Evolutionary conservation across 257 asterid genomes (phyloP).

Genomic region (Petunia secreta): DNA sequence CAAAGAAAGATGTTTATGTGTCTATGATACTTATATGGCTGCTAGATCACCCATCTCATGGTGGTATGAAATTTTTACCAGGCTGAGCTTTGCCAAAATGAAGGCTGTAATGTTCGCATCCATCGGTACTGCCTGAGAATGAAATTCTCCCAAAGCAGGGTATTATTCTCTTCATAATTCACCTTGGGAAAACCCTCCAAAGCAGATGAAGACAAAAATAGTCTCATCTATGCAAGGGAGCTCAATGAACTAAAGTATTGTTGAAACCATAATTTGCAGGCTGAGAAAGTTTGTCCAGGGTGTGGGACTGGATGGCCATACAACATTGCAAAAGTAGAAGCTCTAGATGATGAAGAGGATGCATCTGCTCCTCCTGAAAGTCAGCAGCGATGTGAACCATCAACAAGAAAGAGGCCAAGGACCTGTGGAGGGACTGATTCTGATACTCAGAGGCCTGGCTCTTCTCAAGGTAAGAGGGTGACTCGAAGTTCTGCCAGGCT

Average conservation of each 20-base stretch:
- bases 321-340: conserved; percentile 49
- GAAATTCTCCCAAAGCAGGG: conserved; percentile 73
- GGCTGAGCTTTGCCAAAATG: conserved; percentile 74
- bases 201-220: background rate
- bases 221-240: conserved; percentile 2
- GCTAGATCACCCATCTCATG: conserved; percentile 23
- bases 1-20: background rate
- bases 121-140: conserved; percentile 72
- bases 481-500: conserved; percentile 60
- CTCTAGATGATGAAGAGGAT: conserved; percentile 35
- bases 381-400: conserved; percentile 33
- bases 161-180: conserved; percentile 31
- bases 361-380: conserved; percentile 37
- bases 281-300: conserved; percentile 63
- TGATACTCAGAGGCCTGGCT: conserved; percentile 31
- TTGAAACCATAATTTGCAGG: conserved; percentile 41
- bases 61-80: conserved; percentile 38
- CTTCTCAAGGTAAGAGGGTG: conserved; percentile 43
- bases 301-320: conserved; percentile 67
- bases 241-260: background rate
- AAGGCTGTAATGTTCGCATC: conserved; percentile 66
- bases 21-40: background rate
- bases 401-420: conserved; percentile 42
- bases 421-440: conserved; percentile 30
- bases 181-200: background rate